phyloP scores from a whole-genome alignment of 2,329 filamentous ascomycete genomes.

The Coniosporium tulheliwenetii region DNA sequence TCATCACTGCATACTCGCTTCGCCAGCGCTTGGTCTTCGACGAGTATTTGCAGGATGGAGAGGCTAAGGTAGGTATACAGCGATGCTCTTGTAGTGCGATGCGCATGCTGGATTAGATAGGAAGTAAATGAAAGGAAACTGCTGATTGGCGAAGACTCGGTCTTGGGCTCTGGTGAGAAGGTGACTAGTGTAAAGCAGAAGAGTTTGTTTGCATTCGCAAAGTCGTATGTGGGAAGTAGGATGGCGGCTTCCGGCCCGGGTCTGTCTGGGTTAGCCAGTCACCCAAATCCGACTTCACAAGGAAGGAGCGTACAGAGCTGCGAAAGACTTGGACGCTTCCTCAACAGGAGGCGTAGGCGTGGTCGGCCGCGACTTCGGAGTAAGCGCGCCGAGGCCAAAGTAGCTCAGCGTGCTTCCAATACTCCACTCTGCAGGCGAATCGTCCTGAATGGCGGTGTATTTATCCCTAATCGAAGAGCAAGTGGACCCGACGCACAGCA shows the following conservation, averaged over 20 bases:
- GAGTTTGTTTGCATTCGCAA: constrained; percentile 84
- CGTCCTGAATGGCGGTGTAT: constrained; percentile 79
- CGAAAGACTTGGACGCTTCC: constrained; percentile 68
- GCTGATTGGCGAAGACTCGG: constrained; percentile 58
- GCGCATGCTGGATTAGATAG: constrained; percentile 85
- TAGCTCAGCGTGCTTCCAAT: constrained; percentile 66
- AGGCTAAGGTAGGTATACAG: constrained; percentile 76
- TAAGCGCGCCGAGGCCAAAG: constrained; percentile 66
- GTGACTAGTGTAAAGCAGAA: constrained; percentile 78
- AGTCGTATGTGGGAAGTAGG: constrained; percentile 79
- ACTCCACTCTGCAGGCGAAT: constrained; percentile 80
- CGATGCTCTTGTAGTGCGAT: constrained; percentile 62
- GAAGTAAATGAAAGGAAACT: constrained; percentile 78
- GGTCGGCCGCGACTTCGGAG: constrained; percentile 44
- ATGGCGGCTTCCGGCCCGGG: constrained; percentile 67
- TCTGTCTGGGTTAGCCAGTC: constrained; percentile 28
- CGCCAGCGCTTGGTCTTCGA: constrained; percentile 70
- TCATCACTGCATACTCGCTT: constrained; percentile 76
- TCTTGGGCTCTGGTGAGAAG: constrained; percentile 41
- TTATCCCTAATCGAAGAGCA: constrained; percentile 53
- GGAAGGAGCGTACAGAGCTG: constrained; percentile 47
- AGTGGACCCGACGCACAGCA: constrained; percentile 57
- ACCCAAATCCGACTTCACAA: background rate
- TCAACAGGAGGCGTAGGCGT: constrained; percentile 53
- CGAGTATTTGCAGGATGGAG: constrained; percentile 68